Evolutionary conservation across 192 early-diverging fungal species (phyloP), one percentile per base, ranked within the genome.

Genomic region (Coemansia brasiliensis): DNA sequence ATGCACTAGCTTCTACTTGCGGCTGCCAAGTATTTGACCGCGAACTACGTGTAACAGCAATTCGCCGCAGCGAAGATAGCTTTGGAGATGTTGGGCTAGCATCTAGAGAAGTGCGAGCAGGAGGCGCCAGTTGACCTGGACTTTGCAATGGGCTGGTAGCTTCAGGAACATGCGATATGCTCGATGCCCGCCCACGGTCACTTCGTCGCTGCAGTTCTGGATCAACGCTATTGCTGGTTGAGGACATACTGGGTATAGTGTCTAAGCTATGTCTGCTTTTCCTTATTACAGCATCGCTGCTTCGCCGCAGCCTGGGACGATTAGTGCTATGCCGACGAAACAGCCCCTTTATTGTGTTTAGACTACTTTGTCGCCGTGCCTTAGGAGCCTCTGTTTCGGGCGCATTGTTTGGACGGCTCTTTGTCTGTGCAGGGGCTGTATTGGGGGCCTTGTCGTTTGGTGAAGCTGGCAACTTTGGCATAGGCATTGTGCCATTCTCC

Each of bases 331-430:
- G 55, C 5, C 74, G 64, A 10, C 57, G 60, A 32, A 78, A 71
- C 8, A 78, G 52, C 15, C 52, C 57, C 35, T 61, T 66, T 32
- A 78, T 39, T 11, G 65, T 41, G 4, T 52, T 55, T 35, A 78
- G 21, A 44, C 74, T 72, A 49, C 69, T 68, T 16, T 60, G 50
- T 11, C 68, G 74, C 21, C 67, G 41, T n/a, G 74, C 42, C 7
- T 26, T 21, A 8, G 22, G 29, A 3, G 13, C 20, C 18, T 1
- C 32, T 5, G 39, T 9, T 6, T 25, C 18, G 22, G 18, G n/a
- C 2, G 26, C 22, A 27, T 39, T 38, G 10, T 10, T 25, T 11
- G 18, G 42, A 6, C 3, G 18, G 27, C 37, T 37, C 26, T 13
- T 44, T 12, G 17, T 32, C 16, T 49, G 44, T 13, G 20, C 1